Evolutionary conservation across 768 basidiomycete species (phyloP), one percentile per base, ranked within the genome.

Genomic region (Russula earlei): DNA sequence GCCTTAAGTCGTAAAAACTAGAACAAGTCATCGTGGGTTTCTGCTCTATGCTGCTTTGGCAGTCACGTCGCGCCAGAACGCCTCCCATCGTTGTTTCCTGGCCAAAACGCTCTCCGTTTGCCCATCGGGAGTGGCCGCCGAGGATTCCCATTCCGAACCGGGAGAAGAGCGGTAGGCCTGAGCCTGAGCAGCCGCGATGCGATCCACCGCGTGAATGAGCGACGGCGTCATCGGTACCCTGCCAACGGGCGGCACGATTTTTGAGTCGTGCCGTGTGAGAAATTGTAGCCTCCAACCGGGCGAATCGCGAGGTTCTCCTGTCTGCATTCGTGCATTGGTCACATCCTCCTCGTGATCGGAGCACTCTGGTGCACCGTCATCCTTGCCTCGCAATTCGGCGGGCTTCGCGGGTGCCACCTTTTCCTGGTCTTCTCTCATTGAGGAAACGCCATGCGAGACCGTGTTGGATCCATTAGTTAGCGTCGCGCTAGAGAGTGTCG

Each of bases 211-310:
- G 36, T 74, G 74, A 56, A 84, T 77, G 31, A 84, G 71, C 3
- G 83, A 84, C 0, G 83, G 83, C 2, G 84, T 85, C 22, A 79
- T 77, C 5, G 82, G 80, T 1, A 84, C 76, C 1, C 80, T 69
- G 4, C 71, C 71, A 7, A 64, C 63, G 50, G 69, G 63, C 20
- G 55, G 14, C 7, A 14, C 53, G 29, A 25, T 42, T 53, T 19
- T 40, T 6, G 53, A 29, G 43, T 29, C 63, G 54, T 76, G 72
- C 8, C 75, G 74, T 40, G 71, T 67, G 54, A 80, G 66, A 64
- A 82, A 82, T 0, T 65, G 75, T 0, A 81, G 81, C 19, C 68
- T 74, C 80, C 80, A 82, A 11, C 65, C 67, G 0, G 66, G 64
- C 25, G 42, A 60, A 49, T 70, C 58, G 19, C 63, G 59, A n/a